Evolutionary conservation across 805 yeast genomes (phyloP).

Genomic region (Crinitomyces ghanaensis): DNA sequence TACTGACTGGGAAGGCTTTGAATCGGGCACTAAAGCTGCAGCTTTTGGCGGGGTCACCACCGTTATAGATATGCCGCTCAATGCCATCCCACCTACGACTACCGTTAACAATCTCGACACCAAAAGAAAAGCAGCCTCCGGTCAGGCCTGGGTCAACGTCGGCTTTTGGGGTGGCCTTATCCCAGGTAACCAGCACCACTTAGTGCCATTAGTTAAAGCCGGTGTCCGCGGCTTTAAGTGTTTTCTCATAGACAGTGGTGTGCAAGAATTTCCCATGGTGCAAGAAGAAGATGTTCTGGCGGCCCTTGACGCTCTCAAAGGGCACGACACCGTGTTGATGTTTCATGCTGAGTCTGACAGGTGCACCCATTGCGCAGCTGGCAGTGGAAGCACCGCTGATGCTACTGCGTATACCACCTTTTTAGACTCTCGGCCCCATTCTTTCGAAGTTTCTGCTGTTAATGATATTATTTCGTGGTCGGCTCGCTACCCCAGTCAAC

Average conservation of each 20-base stretch:
- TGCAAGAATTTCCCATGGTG: conserved; percentile 87
- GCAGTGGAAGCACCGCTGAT: conserved; percentile 1
- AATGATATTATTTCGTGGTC: conserved; percentile 57
- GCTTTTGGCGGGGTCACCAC: conserved; percentile 96
- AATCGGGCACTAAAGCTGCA: conserved; percentile 90
- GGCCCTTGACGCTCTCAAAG: conserved; percentile 56
- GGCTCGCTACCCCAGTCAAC: conserved; percentile 27
- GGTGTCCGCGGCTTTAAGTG: conserved; percentile 95
- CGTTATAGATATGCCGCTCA: conserved; percentile 90
- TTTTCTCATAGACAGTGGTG: conserved; percentile 89
- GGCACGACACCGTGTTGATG: conserved; percentile 61
- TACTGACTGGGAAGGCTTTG: conserved; percentile 97
- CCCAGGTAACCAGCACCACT: conserved; percentile 60
- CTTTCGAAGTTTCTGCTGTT: conserved; percentile 78
- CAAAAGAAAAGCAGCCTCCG: conserved; percentile 68
- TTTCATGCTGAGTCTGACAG: conserved; percentile 86
- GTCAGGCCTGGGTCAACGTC: conserved; percentile 83
- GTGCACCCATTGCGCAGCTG: conserved; percentile 4
- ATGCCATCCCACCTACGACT: conserved; percentile 94
- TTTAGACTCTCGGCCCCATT: conserved; percentile 78
- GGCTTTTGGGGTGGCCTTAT: conserved; percentile 96
- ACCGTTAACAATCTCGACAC: conserved; percentile 61
- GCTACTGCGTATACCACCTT: conserved; percentile 52
- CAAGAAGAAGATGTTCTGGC: conserved; percentile 47
- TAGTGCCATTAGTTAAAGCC: conserved; percentile 63